Evolutionary conservation across 768 basidiomycete species (phyloP).

Genomic region (Amanita fuliginea): DNA sequence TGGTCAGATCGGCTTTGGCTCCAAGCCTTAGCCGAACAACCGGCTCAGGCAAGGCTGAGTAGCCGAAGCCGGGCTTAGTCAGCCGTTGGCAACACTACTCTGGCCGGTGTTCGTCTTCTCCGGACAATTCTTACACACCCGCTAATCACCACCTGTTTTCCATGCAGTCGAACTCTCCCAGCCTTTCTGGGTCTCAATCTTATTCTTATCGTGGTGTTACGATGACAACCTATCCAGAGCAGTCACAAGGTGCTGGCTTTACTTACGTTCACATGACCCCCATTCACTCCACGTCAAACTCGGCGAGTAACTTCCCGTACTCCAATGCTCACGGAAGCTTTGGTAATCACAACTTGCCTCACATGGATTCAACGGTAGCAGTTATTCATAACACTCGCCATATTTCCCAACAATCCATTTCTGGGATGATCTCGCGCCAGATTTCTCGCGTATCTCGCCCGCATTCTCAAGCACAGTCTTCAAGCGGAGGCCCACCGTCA

Average conservation of each 20-base stretch:
- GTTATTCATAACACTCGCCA: constrained; percentile 11
- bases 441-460: constrained; percentile 52
- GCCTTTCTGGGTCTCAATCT: constrained; percentile 11
- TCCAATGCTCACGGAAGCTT: constrained; percentile 19
- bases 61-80: no score
- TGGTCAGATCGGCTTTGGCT: no score
- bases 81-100: no score
- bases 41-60: no score
- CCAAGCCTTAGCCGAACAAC: no score
- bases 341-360: constrained; percentile 12
- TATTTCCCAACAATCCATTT: constrained; percentile 14
- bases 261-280: constrained; percentile 28
- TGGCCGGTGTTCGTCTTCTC: constrained; percentile 34
- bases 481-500: constrained; percentile 31
- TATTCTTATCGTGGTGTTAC: constrained; percentile 29
- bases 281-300: constrained; percentile 15
- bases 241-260: constrained; percentile 23
- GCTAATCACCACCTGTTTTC: constrained; percentile 16
- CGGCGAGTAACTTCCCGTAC: constrained; percentile 19
- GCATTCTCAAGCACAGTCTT: constrained; percentile 25
- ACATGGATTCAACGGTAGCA: constrained; percentile 13
- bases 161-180: constrained; percentile 14
- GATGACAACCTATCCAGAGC: constrained; percentile 35
- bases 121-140: constrained; percentile 30
- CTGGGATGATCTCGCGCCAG: constrained; percentile 36